These are phyloP conservation scores for Polygonum maritimum DNA, from an alignment of 148 eudicot species.

Conservation along the genomic window DNA sequence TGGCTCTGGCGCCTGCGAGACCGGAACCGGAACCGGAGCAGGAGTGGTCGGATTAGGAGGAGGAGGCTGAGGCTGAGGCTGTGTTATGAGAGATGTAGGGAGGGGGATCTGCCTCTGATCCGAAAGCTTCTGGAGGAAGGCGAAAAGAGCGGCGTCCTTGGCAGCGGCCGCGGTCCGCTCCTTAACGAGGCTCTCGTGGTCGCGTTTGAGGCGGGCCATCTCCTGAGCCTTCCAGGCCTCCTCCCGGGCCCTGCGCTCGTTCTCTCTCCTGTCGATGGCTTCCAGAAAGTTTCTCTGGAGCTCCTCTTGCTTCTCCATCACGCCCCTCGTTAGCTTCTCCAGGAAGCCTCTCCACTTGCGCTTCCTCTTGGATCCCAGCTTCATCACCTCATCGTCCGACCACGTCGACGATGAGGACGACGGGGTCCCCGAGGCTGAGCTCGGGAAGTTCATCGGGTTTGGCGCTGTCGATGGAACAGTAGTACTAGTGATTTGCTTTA, in stretches of 20 bases:
- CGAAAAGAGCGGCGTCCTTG: conserved; percentile 13
- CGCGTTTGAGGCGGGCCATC: conserved; percentile 14
- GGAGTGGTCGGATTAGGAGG: background rate
- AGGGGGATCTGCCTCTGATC: conserved; percentile 6
- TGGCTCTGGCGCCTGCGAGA: background rate
- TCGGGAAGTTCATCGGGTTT: conserved; percentile 13
- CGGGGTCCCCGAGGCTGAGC: conserved; percentile 6
- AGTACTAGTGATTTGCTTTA: background rate
- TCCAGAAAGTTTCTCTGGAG: conserved; percentile 14
- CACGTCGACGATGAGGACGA: conserved; percentile 8
- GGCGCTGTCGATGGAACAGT: background rate
- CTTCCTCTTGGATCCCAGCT: background rate
- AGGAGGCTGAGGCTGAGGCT: conserved; percentile 25
- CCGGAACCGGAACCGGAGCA: background rate
- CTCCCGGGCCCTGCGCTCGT: conserved; percentile 10
- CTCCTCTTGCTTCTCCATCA: conserved; percentile 16
- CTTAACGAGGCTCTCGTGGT: conserved; percentile 10
- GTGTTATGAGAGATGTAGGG: conserved; percentile 16
- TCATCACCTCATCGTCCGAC: conserved; percentile 1
- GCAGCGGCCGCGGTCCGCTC: conserved; percentile 17
- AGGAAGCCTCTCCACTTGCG: conserved; percentile 15
- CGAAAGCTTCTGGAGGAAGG: conserved; percentile 14
- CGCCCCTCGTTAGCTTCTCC: conserved; percentile 12
- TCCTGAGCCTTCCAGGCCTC: conserved; percentile 18
- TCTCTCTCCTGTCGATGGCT: conserved; percentile 16